Percentiles rank a stretch among this genome's conserved stretches.
Conservation (phyloP, 2,329 filamentous ascomycete species). For the Hypocreales sp. region DNA sequence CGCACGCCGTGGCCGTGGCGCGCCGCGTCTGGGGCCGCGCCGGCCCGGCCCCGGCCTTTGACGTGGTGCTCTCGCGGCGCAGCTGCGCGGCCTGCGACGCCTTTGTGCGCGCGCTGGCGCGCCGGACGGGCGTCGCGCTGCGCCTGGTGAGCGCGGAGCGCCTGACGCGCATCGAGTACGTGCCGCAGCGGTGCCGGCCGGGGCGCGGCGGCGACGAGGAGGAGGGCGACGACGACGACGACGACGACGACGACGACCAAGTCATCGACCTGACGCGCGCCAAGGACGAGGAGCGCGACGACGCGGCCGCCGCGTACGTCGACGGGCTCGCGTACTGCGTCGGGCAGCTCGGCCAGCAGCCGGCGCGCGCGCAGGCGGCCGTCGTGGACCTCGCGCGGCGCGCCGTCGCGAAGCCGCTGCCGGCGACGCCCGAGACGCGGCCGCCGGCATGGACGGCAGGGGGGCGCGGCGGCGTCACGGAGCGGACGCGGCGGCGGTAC, state of each 20-base stretch:
- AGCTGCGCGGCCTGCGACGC: constrained; percentile 14
- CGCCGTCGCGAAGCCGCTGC: constrained; percentile 13
- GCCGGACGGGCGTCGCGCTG: constrained; percentile 12
- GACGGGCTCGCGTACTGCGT: too few relatives aligned
- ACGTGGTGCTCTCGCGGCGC: constrained; percentile 19
- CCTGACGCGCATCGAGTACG: constrained; percentile 13
- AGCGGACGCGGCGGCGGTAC: background rate
- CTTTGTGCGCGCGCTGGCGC: constrained; percentile 10
- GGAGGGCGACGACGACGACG: background rate
- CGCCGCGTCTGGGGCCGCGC: constrained; percentile 9
- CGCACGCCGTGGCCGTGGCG: constrained; percentile 14
- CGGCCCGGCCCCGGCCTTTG: constrained; percentile 12
- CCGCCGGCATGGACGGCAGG: constrained; percentile 8
- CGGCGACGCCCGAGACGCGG: constrained; percentile 13
- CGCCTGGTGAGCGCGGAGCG: constrained; percentile 12
- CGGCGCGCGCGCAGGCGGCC: too few relatives aligned
- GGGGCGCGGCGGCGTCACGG: too few relatives aligned
- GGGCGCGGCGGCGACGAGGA: background rate
- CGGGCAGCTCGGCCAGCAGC: too few relatives aligned
- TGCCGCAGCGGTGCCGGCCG: background rate
- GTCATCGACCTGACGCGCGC: constrained; percentile 1
- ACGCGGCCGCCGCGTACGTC: too few relatives aligned
- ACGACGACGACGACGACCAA: background rate
- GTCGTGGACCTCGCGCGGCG: constrained; percentile 11
- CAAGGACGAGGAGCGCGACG: background rate